Evolutionary conservation across 371 early-diverging fungal species (phyloP).

Genomic region (Mortierella polycephala): DNA sequence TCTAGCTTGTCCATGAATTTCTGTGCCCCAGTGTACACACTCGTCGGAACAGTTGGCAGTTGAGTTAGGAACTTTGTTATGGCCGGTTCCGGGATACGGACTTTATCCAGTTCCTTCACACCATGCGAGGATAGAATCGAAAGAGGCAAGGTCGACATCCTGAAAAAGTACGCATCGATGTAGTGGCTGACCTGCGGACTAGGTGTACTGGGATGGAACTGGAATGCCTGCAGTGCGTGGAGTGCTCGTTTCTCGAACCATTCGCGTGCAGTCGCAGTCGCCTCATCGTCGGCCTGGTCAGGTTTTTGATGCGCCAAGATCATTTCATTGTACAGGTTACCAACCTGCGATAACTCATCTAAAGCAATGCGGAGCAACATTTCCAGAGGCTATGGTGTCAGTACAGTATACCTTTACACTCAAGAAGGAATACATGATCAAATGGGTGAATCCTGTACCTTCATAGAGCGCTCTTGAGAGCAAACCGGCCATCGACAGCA

Average conservation of each 20-base stretch:
- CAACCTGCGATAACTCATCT: constrained; percentile 59
- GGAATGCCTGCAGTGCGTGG: constrained; percentile 77
- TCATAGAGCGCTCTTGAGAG: constrained; percentile 83
- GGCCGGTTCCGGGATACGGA: constrained; percentile 64
- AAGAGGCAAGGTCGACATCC: constrained; percentile 61
- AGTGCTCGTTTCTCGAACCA: constrained; percentile 75
- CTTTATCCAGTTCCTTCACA: constrained; percentile 60
- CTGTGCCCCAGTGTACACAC: constrained; percentile 61
- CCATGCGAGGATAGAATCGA: constrained; percentile 77
- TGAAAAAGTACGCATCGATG: constrained; percentile 66
- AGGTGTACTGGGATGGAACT: constrained; percentile 81
- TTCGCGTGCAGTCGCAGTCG: constrained; percentile 49
- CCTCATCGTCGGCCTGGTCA: constrained; percentile 41
- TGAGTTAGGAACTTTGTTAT: constrained; percentile 73
- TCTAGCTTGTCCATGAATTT: constrained; percentile 69
- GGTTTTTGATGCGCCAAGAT: constrained; percentile 48
- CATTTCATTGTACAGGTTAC: constrained; percentile 64
- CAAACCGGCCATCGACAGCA: constrained; percentile 79
- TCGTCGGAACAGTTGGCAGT: constrained; percentile 67
- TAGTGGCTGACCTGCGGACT: constrained; percentile 71
- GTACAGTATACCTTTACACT: too few species aligned
- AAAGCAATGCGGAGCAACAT: neutral
- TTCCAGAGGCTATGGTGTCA: too few species aligned
- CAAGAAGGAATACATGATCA: too few species aligned
- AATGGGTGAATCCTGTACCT: constrained; percentile 50